Evolutionary conservation across 169 alveolate genomes (phyloP), one percentile per base, ranked within the genome.

Genomic region (Sarcocystis neurona): DNA sequence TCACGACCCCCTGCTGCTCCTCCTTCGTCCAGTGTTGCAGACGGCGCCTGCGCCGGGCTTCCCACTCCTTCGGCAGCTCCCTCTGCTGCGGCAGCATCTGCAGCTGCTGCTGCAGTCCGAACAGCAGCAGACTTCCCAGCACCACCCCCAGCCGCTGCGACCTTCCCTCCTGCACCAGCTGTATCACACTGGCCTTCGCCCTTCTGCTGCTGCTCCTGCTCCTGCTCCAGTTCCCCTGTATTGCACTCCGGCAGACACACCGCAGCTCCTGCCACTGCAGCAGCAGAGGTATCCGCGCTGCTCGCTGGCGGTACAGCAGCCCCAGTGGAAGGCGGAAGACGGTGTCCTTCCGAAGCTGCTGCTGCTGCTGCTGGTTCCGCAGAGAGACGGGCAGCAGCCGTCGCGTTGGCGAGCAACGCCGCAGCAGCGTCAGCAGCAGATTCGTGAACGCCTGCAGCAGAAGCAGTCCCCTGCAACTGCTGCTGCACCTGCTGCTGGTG

Each of bases 41-140:
- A n/a, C n/a, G n/a, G n/a, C n/a, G n/a, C n/a, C n/a, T n/a, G n/a
- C n/a, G n/a, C n/a, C n/a, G n/a, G n/a, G n/a, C n/a, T n/a, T 12
- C 50, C 86, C 37, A 46, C 53, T 0, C 74, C 86, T 44, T 68
- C 86, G 27, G 68, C 74, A 15, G 86, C 86, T 47, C 74, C 86
- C 20, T 47, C 86, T 79, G 86, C 86, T 30, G 86, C 86, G 6
- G 12, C 18, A 15, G 80, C 80, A 2, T 72, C 80, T 30, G 50
- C 80, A 15, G 32, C 80, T 34, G 80, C 80, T 10, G 53, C 53
- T 37, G 23, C 30, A 37, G n/a, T n/a, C n/a, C n/a, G n/a, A n/a
- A n/a, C n/a, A n/a, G n/a, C n/a, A n/a, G n/a, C n/a, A n/a, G n/a
- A n/a, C n/a, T n/a, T n/a, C n/a, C n/a, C n/a, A n/a, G n/a, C n/a